These are phyloP conservation scores for Auricularia sp. DNA, from an alignment of 768 basidiomycete species.

Conservation along the genomic window DNA sequence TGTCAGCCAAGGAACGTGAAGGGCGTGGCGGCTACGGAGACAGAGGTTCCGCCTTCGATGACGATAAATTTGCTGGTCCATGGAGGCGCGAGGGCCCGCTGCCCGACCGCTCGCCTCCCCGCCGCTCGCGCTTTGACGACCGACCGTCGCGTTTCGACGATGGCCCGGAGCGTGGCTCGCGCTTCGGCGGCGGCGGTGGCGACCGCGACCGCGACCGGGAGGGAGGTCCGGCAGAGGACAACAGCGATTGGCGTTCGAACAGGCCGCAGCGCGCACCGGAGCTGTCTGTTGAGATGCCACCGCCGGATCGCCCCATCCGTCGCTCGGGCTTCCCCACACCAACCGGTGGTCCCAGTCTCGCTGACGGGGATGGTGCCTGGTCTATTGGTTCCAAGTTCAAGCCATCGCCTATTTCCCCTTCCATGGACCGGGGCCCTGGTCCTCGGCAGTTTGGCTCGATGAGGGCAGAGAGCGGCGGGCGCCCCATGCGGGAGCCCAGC, in stretches of 20 bases:
- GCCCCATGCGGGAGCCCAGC: not conserved
- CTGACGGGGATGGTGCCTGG: conserved; percentile 78
- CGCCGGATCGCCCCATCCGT: not conserved
- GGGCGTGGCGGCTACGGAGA: conserved; percentile 44
- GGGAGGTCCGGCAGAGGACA: conserved; percentile 13
- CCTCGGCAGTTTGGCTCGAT: conserved; percentile 1
- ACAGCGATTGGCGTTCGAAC: conserved; percentile 1
- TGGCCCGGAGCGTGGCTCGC: conserved; percentile 7
- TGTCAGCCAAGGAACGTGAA: conserved; percentile 59
- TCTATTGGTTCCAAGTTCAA: conserved; percentile 65
- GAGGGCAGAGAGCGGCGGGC: not conserved
- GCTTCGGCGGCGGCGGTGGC: conserved; percentile 3
- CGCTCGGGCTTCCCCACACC: conserved; percentile 1
- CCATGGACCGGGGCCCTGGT: not conserved
- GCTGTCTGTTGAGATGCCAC: not conserved
- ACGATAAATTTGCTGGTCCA: conserved; percentile 68
- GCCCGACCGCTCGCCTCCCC: conserved; percentile 39
- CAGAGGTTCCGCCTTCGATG: conserved; percentile 43
- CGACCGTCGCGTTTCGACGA: conserved; percentile 2
- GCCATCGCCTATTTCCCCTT: conserved; percentile 23
- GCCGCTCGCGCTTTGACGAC: conserved; percentile 28
- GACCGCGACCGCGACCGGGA: conserved; percentile 7
- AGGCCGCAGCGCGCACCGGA: not conserved
- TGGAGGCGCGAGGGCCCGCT: conserved; percentile 88
- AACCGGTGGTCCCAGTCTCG: conserved; percentile 24